A percentile compares a stretch with the other conserved stretches of the same genome.
phyloP scores from a whole-genome alignment of 495 filamentous ascomycete genomes.

The Xylaria palmicola region DNA sequence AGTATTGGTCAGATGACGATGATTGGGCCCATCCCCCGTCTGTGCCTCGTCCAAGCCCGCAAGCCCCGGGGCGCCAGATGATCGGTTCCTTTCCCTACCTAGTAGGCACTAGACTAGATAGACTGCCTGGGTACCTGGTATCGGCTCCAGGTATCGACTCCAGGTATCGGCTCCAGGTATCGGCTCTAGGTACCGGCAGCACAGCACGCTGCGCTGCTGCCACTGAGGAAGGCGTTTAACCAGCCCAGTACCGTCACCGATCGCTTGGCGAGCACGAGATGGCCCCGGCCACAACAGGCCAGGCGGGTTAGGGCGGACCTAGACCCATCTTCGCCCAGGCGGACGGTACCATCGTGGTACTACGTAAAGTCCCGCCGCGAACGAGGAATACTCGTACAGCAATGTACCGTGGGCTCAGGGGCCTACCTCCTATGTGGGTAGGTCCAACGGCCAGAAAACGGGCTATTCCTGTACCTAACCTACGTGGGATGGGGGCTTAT shows the following conservation, averaged over 20 bases:
- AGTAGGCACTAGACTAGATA: too few species aligned
- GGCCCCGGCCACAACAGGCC: neutral
- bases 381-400: too few species aligned
- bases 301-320: neutral
- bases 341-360: too few species aligned
- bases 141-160: neutral
- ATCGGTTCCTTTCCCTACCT: neutral
- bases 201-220: neutral
- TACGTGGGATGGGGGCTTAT: too few species aligned
- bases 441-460: too few species aligned
- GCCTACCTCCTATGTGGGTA: too few species aligned
- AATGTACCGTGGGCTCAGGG: too few species aligned
- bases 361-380: too few species aligned
- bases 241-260: neutral
- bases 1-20: conserved; percentile 10
- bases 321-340: too few species aligned
- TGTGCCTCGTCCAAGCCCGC: neutral
- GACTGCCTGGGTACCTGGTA: too few species aligned
- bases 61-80: neutral
- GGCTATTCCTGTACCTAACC: too few species aligned
- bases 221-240: neutral
- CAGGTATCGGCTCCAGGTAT: neutral
- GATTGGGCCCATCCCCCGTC: neutral
- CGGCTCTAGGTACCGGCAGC: neutral
- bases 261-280: neutral